Evolutionary conservation across 352 stramenopile species (phyloP), one percentile per base, ranked within the genome.

Genomic region (Phytophthora tubulina): DNA sequence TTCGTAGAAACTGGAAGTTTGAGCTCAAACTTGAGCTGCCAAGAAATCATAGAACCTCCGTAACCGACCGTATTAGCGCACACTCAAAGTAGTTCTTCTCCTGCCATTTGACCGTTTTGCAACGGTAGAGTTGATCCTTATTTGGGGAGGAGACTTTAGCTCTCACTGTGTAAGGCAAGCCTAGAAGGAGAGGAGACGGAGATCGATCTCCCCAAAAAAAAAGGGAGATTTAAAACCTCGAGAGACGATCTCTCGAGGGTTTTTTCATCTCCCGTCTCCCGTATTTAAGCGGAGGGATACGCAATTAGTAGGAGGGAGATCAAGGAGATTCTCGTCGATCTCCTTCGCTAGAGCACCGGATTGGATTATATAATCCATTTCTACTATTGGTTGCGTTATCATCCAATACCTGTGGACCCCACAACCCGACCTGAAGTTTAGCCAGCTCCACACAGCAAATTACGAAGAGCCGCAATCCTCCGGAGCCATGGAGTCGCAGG

Each of bases 1-100:
- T n/a, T 32, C 15, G 2, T 57, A 6, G 33, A 45, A 57, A 17
- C 27, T 44, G 48, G 21, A 54, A 33, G 32, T 35, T 68, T 63
- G 52, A n/a, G n/a, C n/a, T n/a, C n/a, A n/a, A n/a, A n/a, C n/a
- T n/a, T n/a, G n/a, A 52, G 51, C 13, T 56, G 51, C 42, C 21
- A 27, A 27, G 21, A 27, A 27, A 27, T 27, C 21, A 27, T 27
- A 27, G 21, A 57, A 3, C 21, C 42, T 56, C 27, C 38, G 17
- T 49, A 68, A 63, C 62, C 32, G 62, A 70, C 42, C 33, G 62
- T 13, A 63, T 17, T 38, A 63, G 41, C 62, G 62, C 62, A 57
- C 32, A 17, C 10, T 44, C 2, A 27, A 27, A 27, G 21, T 27
- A 27, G 21, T 27, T 27, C 21, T 27, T 27, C 21, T 27, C 21